Evolutionary conservation across 73 alveolate genomes (phyloP).

Genomic region (Paramecium sonneborni): DNA sequence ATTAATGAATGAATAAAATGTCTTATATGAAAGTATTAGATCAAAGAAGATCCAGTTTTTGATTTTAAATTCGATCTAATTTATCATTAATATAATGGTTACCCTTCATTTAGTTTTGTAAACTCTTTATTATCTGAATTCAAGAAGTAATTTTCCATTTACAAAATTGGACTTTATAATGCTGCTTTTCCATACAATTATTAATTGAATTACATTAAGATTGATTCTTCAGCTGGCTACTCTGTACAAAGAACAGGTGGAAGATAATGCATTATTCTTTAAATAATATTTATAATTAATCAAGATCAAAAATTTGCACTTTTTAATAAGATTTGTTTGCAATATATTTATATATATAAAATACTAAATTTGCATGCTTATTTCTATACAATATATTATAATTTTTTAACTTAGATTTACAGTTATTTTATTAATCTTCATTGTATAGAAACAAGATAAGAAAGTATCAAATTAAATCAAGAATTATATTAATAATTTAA

Average conservation of each 20-base stretch:
- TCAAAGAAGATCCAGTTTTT: background rate
- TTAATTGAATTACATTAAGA: background rate
- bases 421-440: too few species aligned
- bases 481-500: background rate
- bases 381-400: too few species aligned
- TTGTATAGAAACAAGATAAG: too few species aligned
- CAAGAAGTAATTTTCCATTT: background rate
- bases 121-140: background rate
- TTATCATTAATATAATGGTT: background rate
- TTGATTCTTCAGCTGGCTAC: background rate
- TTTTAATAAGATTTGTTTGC: background rate
- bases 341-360: background rate
- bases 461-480: too few species aligned
- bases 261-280: background rate
- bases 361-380: background rate
- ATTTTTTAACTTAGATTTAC: too few species aligned
- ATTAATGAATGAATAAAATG: background rate
- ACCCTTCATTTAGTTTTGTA: background rate
- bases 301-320: background rate
- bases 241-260: background rate
- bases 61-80: background rate
- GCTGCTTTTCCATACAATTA: background rate
- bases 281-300: background rate
- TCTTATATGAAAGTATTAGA: conserved; percentile 1
- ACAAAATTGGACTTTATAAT: background rate